These are phyloP conservation scores for Globisporangium emineosum DNA, from an alignment of 352 stramenopile species.

Conservation along the genomic window DNA sequence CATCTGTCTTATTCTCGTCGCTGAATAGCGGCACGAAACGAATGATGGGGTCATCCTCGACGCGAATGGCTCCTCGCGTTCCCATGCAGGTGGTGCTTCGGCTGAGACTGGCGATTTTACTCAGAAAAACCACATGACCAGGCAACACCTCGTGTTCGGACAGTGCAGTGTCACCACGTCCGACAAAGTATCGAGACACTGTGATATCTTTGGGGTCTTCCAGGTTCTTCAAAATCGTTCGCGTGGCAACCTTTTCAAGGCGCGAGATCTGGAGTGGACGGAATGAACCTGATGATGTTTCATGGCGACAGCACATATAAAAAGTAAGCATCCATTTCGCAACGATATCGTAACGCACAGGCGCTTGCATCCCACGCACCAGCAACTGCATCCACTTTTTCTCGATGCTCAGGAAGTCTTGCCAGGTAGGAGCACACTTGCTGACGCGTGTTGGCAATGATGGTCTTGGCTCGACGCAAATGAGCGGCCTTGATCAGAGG, in stretches of 20 bases:
- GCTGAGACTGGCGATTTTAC: slow-evolving; percentile 37
- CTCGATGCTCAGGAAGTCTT: slow-evolving; percentile 26
- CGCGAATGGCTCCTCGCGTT: slow-evolving; percentile 38
- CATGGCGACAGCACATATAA: background rate
- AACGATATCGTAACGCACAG: background rate
- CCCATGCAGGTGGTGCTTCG: slow-evolving; percentile 71
- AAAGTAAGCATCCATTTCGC: background rate
- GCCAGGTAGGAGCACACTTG: slow-evolving; percentile 42
- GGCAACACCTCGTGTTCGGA: slow-evolving; percentile 30
- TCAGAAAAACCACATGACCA: slow-evolving; percentile 39
- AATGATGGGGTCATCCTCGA: slow-evolving; percentile 82
- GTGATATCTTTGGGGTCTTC: slow-evolving; percentile 20
- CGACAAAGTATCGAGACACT: slow-evolving; percentile 37
- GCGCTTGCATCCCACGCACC: background rate
- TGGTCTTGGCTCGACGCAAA: slow-evolving; percentile 21
- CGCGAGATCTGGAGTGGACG: slow-evolving; percentile 31
- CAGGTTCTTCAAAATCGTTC: slow-evolving; percentile 36
- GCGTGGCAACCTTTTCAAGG: slow-evolving; percentile 44
- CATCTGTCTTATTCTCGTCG: slow-evolving; percentile 20
- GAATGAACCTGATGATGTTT: slow-evolving; percentile 11
- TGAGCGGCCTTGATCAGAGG: slow-evolving; percentile 37
- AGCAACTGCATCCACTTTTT: slow-evolving; percentile 20
- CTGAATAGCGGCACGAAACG: slow-evolving; percentile 67
- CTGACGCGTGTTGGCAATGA: slow-evolving; percentile 36
- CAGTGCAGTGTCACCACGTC: slow-evolving; percentile 37